phyloP scores from a whole-genome alignment of 2,329 filamentous ascomycete genomes.

The Alternaria burnsii region DNA sequence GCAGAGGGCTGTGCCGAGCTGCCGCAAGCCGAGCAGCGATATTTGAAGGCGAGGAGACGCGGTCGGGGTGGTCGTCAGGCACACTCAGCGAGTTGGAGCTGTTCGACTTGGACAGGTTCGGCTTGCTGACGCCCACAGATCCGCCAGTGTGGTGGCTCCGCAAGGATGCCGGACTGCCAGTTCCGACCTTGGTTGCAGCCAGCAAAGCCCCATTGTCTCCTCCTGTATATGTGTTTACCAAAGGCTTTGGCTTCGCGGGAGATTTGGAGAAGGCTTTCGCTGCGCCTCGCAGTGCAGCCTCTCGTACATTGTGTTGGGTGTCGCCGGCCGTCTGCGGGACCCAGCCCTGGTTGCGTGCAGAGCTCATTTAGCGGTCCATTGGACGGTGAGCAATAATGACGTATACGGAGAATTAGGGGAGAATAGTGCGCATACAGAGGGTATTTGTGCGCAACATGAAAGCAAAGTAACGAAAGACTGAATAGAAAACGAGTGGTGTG shows the following conservation, averaged over 20 bases:
- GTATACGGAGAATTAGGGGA: conserved; percentile 13
- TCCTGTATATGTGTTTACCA: conserved; percentile 51
- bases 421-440: conserved; percentile 12
- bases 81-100: conserved; percentile 44
- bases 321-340: conserved; percentile 44
- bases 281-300: conserved; percentile 61
- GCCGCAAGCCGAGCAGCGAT: conserved; percentile 70
- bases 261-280: conserved; percentile 59
- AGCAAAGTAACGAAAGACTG: conserved; percentile 25
- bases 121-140: conserved; percentile 35
- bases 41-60: conserved; percentile 65
- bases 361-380: conserved; percentile 51
- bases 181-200: conserved; percentile 55
- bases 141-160: conserved; percentile 44
- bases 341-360: conserved; percentile 41
- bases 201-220: conserved; percentile 55
- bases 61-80: conserved; percentile 37
- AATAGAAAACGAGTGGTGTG: conserved; percentile 19
- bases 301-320: conserved; percentile 48
- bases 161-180: conserved; percentile 35
- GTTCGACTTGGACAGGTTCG: conserved; percentile 38
- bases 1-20: conserved; percentile 64
- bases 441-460: conserved; percentile 14
- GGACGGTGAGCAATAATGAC: conserved; percentile 30
- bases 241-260: conserved; percentile 52